Percentiles rank a stretch among this genome's conserved stretches.
phyloP scores from a whole-genome alignment of 768 basidiomycete genomes.

The Hygrophorus russula region DNA sequence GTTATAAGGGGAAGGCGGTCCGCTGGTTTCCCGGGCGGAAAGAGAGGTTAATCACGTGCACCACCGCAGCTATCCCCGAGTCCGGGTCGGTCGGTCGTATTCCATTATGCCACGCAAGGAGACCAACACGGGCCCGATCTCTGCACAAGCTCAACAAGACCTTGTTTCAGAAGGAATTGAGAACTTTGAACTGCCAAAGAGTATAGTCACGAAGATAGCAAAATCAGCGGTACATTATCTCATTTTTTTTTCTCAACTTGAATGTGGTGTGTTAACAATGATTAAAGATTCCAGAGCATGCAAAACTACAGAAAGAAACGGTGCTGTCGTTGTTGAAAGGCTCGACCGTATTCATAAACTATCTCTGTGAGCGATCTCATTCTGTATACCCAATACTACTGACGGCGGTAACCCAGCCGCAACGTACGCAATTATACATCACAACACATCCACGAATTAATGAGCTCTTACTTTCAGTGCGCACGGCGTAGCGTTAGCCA shows the following conservation, averaged over 20 bases:
- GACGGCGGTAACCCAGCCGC: constrained; percentile 25
- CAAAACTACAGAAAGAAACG: constrained; percentile 86
- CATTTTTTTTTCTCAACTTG: not conserved
- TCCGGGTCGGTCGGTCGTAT: no score
- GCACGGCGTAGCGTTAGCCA: constrained; percentile 76
- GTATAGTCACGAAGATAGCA: constrained; percentile 73
- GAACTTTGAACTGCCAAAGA: constrained; percentile 81
- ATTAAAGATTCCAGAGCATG: constrained; percentile 58
- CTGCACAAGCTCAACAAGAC: constrained; percentile 72
- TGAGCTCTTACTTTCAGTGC: constrained; percentile 37
- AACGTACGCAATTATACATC: constrained; percentile 23
- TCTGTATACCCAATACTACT: not conserved
- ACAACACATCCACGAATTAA: constrained; percentile 5
- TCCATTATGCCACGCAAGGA: constrained; percentile 66
- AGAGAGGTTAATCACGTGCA: no score
- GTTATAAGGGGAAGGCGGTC: no score
- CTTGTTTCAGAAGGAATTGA: constrained; percentile 78
- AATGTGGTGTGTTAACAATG: not conserved
- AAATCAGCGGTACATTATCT: constrained; percentile 58
- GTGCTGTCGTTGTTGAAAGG: constrained; percentile 76
- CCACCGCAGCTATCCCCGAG: no score
- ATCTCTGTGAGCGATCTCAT: constrained; percentile 55
- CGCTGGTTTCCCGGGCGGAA: no score
- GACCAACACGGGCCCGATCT: constrained; percentile 36
- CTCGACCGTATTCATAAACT: constrained; percentile 93